A percentile compares a stretch with the other conserved stretches of the same genome.
Evolutionary conservation across 2,329 filamentous ascomycete species (phyloP).

Genomic region (Alternaria triticina): DNA sequence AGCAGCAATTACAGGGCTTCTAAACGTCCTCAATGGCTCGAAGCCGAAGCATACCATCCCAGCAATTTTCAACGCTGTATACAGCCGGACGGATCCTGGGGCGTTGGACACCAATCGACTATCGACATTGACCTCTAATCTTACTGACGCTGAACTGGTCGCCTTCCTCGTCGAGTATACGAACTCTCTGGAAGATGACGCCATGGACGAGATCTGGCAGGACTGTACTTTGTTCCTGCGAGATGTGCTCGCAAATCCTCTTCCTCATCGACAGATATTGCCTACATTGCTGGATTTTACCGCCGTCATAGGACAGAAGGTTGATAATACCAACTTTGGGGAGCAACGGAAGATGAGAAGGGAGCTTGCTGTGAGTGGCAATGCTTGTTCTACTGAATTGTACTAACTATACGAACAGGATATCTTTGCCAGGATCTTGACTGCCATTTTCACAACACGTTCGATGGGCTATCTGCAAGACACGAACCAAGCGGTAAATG

Average conservation of each 20-base stretch:
- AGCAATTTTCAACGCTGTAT: conserved; percentile 93
- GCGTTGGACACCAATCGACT: conserved; percentile 80
- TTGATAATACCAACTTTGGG: conserved; percentile 97
- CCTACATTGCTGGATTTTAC: conserved; percentile 87
- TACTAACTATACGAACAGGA: conserved; percentile 63
- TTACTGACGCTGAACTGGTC: conserved; percentile 83
- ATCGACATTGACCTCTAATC: conserved; percentile 84
- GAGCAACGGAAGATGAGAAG: conserved; percentile 91
- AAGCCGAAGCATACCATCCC: conserved; percentile 90
- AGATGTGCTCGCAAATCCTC: conserved; percentile 89
- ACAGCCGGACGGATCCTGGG: conserved; percentile 86
- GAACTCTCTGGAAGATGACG: conserved; percentile 89
- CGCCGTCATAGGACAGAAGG: conserved; percentile 88
- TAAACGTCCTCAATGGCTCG: conserved; percentile 90
- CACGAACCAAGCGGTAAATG: conserved; percentile 39
- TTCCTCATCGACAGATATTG: conserved; percentile 90
- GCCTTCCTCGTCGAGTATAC: conserved; percentile 91
- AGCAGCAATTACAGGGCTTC: conserved; percentile 77
- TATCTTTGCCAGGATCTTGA: conserved; percentile 83
- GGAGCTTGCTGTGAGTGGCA: conserved; percentile 76
- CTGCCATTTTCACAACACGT: conserved; percentile 91
- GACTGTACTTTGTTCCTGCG: conserved; percentile 91
- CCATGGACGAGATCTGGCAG: conserved; percentile 97
- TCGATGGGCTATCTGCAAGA: conserved; percentile 75
- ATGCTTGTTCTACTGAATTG: neutral